These are phyloP conservation scores for Terfezia boudieri DNA, from an alignment of 495 filamentous ascomycete genomes.

Conservation along the genomic window DNA sequence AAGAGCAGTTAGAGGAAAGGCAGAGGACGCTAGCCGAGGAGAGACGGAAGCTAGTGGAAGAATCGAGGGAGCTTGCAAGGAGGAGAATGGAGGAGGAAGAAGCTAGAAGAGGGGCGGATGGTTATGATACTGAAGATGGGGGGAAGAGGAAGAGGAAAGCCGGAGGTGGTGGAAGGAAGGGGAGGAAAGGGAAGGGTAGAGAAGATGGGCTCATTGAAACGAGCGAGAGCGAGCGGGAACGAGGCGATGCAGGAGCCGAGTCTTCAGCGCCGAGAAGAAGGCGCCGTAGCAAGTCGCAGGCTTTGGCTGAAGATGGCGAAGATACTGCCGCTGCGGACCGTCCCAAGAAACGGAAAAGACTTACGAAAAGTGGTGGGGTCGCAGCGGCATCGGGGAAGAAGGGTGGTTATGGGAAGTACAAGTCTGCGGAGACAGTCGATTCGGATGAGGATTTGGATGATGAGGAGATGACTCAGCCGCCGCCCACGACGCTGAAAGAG, in stretches of 20 bases:
- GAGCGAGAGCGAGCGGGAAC: conserved; percentile 30
- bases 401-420: conserved; percentile 34
- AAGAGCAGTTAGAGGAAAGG: conserved; percentile 43
- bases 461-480: conserved; percentile 11
- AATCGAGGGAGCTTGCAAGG: conserved; percentile 47
- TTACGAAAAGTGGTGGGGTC: conserved; percentile 23
- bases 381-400: conserved; percentile 15
- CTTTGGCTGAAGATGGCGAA: conserved; percentile 29
- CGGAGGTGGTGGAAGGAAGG: conserved; percentile 21
- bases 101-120: conserved; percentile 33
- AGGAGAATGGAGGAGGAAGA: conserved; percentile 51
- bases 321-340: conserved; percentile 19
- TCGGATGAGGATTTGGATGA: conserved; percentile 44
- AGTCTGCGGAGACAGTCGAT: conserved; percentile 58
- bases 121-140: conserved; percentile 31
- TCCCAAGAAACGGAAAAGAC: conserved; percentile 34
- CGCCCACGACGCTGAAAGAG: conserved; percentile 9
- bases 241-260: conserved; percentile 21
- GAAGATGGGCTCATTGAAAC: conserved; percentile 47
- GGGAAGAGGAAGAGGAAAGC: conserved; percentile 50
- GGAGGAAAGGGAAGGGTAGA: conserved; percentile 25
- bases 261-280: conserved; percentile 18
- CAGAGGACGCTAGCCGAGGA: conserved; percentile 63
- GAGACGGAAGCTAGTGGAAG: conserved; percentile 51
- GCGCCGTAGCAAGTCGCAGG: conserved; percentile 16